Percentiles rank a stretch among this genome's conserved stretches.
Conservation (phyloP, 164 flowering plant species). For the Tinospora cordifolia region DNA sequence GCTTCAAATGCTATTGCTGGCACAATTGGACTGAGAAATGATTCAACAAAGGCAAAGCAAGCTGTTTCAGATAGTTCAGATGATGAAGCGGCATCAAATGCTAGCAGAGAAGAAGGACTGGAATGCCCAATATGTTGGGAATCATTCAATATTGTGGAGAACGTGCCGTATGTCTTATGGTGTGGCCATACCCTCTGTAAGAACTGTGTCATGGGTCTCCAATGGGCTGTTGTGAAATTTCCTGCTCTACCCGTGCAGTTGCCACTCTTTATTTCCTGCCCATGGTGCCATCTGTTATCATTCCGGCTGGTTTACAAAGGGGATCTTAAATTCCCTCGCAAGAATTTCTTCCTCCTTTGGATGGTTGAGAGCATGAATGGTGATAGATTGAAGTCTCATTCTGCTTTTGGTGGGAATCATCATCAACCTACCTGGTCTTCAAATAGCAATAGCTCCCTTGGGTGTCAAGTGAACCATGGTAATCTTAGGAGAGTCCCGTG, state of each 20-base stretch:
- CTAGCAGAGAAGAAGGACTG: constrained; percentile 65
- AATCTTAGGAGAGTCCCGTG: constrained; percentile 27
- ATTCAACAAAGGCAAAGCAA: constrained; percentile 21
- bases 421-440: constrained; percentile 37
- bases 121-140: constrained; percentile 98
- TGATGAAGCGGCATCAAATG: constrained; percentile 55
- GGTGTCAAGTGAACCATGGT: constrained; percentile 25
- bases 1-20: constrained; percentile 61
- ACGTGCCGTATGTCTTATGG: constrained; percentile 94
- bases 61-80: constrained; percentile 57
- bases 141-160: constrained; percentile 93
- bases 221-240: constrained; percentile 77
- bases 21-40: constrained; percentile 31
- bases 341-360: constrained; percentile 89
- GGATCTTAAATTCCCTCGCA: constrained; percentile 69
- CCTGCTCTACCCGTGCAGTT: constrained; percentile 77
- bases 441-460: constrained; percentile 16
- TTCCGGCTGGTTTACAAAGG: constrained; percentile 71
- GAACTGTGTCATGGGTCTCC: constrained; percentile 73
- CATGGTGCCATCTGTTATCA: constrained; percentile 86
- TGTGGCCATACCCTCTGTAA: constrained; percentile 95
- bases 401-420: constrained; percentile 41
- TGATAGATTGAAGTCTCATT: constrained; percentile 44
- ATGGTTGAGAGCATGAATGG: constrained; percentile 94
- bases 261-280: constrained; percentile 85